These are phyloP conservation scores for Salvia splendens DNA, from an alignment of 257 asterid genomes.

Conservation along the genomic window DNA sequence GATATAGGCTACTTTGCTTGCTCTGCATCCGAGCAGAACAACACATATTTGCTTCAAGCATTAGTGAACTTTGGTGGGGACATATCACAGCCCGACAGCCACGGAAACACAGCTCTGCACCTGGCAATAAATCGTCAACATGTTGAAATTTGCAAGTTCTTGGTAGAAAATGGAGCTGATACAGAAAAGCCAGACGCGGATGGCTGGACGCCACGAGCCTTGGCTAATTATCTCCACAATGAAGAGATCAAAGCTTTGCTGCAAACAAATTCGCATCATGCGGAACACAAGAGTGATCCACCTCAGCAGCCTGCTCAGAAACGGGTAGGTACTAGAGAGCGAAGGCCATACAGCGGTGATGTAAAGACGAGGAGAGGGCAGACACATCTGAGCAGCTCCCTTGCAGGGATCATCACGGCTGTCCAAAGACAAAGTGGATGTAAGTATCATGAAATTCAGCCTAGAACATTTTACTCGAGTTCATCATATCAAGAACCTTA, in stretches of 20 bases:
- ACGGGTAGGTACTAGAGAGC: constrained; percentile 13
- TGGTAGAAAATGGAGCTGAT: constrained; percentile 63
- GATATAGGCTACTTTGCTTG: constrained; percentile 67
- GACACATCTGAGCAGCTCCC: constrained; percentile 53
- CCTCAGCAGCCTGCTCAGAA: constrained; percentile 6
- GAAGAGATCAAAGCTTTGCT: constrained; percentile 57
- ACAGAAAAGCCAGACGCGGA: constrained; percentile 56
- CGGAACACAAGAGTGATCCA: neutral
- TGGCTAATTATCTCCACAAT: constrained; percentile 67
- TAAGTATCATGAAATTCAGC: constrained; percentile 13
- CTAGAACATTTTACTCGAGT: neutral
- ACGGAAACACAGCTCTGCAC: constrained; percentile 73
- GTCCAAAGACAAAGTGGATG: constrained; percentile 50
- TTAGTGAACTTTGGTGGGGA: constrained; percentile 62
- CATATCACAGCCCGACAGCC: constrained; percentile 43
- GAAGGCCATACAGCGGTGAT: constrained; percentile 14
- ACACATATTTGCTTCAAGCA: constrained; percentile 53
- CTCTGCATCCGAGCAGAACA: constrained; percentile 61
- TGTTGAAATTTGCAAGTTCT: constrained; percentile 54
- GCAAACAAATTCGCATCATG: constrained; percentile 13
- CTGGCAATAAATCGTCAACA: constrained; percentile 63
- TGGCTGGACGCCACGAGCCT: constrained; percentile 72
- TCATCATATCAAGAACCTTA: neutral
- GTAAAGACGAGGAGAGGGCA: constrained; percentile 40
- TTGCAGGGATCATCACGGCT: constrained; percentile 71